Conservation (phyloP, 1,139 yeast species). For the Yamadazyma sp. region DNA sequence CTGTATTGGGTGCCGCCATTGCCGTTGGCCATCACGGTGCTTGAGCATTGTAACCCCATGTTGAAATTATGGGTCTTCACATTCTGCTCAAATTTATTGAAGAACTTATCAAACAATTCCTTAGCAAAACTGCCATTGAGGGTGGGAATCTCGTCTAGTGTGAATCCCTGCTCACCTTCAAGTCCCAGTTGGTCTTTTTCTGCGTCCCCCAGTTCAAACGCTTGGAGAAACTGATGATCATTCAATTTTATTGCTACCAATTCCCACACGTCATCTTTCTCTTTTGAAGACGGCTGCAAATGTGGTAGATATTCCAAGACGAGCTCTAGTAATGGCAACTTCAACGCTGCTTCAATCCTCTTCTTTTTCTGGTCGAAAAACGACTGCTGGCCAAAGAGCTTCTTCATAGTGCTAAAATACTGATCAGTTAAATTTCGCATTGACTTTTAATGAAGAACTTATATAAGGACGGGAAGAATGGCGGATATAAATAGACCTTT, state of each 20-base stretch:
- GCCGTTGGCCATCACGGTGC: conserved; percentile 5
- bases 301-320: conserved; percentile 35
- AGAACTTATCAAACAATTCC: conserved; percentile 23
- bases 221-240: conserved; percentile 18
- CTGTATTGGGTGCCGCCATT: conserved; percentile 10
- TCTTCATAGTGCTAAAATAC: conserved; percentile 7
- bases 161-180: conserved; percentile 5
- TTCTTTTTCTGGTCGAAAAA: conserved; percentile 31
- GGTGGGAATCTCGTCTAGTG: conserved; percentile 28
- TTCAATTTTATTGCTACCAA: conserved; percentile 34
- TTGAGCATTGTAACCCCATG: conserved; percentile 11
- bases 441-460: background rate
- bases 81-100: conserved; percentile 14
- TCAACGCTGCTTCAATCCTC: conserved; percentile 24
- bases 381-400: conserved; percentile 17
- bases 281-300: conserved; percentile 25
- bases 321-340: conserved; percentile 29
- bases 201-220: background rate
- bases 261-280: conserved; percentile 36
- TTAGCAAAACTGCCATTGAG: conserved; percentile 30
- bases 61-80: conserved; percentile 9
- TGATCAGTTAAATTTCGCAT: background rate
- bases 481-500: too few species aligned
- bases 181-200: conserved; percentile 3
- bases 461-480: background rate